These are phyloP conservation scores for Colletotrichum noveboracense DNA, from an alignment of 2,329 filamentous ascomycete genomes.

Conservation along the genomic window DNA sequence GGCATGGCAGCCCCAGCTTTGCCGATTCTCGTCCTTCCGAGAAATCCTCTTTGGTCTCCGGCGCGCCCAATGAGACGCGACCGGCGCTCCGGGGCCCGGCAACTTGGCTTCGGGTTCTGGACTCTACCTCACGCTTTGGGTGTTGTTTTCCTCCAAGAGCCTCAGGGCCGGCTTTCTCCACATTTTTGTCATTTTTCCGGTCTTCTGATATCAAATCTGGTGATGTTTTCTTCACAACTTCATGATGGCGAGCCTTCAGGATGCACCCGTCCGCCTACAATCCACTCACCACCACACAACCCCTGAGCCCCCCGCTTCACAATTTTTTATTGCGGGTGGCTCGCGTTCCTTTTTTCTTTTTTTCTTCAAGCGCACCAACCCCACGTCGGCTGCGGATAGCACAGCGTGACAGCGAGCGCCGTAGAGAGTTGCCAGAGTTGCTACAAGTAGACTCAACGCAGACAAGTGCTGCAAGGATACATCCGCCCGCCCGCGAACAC, in stretches of 20 bases:
- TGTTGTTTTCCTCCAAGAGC: not conserved
- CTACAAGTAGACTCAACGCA: not conserved
- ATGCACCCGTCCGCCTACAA: not conserved
- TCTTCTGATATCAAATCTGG: slow-evolving; percentile 5
- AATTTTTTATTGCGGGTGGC: not conserved
- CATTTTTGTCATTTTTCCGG: not conserved
- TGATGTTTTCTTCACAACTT: not conserved
- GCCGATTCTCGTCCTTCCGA: slow-evolving; percentile 22
- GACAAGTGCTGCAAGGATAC: not conserved
- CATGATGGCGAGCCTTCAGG: not conserved
- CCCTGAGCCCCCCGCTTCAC: not conserved
- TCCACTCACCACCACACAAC: slow-evolving; percentile 2
- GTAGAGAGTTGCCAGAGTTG: not conserved
- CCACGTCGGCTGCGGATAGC: not conserved
- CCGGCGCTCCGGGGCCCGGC: slow-evolving; percentile 7
- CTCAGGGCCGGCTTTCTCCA: slow-evolving; percentile 7
- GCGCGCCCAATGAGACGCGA: slow-evolving; percentile 10
- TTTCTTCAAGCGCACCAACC: slow-evolving; percentile 17
- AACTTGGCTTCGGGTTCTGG: slow-evolving; percentile 10
- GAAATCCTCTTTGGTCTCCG: slow-evolving; percentile 14
- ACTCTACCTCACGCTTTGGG: not conserved
- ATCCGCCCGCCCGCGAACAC: not conserved
- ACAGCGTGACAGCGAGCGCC: not conserved
- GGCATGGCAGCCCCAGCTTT: slow-evolving; percentile 2
- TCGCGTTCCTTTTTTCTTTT: not conserved